These are phyloP conservation scores for Scalesia atractyloides DNA, from an alignment of 129 eudicot species.

Conservation along the genomic window DNA sequence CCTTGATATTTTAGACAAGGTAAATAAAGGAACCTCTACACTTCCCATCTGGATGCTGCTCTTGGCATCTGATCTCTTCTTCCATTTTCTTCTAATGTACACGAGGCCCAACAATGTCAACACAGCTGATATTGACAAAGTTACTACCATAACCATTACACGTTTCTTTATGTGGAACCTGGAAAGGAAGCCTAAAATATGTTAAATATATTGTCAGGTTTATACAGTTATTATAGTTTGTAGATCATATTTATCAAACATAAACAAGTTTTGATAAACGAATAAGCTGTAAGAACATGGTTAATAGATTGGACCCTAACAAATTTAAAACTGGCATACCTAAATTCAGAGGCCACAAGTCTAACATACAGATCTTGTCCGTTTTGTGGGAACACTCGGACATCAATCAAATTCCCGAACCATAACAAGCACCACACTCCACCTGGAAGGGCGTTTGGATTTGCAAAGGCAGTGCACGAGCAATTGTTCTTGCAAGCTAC, in stretches of 20 bases:
- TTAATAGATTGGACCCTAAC: background rate
- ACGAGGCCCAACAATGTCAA: slow-evolving; percentile 30
- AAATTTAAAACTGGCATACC: background rate
- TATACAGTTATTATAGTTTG: no score
- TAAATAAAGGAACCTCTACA: no score
- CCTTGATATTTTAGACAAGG: no score
- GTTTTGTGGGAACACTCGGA: slow-evolving; percentile 19
- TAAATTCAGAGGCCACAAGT: slow-evolving; percentile 29
- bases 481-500: slow-evolving; percentile 28
- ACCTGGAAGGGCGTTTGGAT: slow-evolving; percentile 25
- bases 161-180: slow-evolving; percentile 24
- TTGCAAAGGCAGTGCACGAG: slow-evolving; percentile 32
- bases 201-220: background rate
- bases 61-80: slow-evolving; percentile 1
- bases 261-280: no score
- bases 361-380: slow-evolving; percentile 35
- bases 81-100: slow-evolving; percentile 28
- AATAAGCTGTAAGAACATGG: background rate
- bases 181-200: background rate
- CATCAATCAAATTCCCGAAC: background rate
- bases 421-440: slow-evolving; percentile 56
- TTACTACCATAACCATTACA: slow-evolving; percentile 3
- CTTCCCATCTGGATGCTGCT: no score
- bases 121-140: slow-evolving; percentile 17
- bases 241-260: no score